These are phyloP conservation scores for Globisporangium apiculatum DNA, from an alignment of 352 stramenopile species.

Conservation along the genomic window DNA sequence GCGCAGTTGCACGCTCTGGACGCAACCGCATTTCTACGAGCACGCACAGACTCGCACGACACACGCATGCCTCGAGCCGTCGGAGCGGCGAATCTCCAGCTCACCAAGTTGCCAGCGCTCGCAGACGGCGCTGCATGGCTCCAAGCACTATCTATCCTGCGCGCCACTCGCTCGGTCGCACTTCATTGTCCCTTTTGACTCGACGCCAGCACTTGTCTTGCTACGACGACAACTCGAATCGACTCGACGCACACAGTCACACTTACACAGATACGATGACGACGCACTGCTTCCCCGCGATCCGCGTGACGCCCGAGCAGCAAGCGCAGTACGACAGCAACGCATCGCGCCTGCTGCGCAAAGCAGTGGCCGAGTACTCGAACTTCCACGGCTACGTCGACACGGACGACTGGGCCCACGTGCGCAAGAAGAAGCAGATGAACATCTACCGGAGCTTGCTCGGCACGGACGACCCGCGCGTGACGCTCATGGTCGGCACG, in stretches of 20 bases:
- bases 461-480: conserved; percentile 5
- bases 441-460: conserved; percentile 9
- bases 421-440: conserved; percentile 14
- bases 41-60: too few species aligned
- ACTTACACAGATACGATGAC: too few species aligned
- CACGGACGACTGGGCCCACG: conserved; percentile 9
- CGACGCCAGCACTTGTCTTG: neutral
- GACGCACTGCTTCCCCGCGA: conserved; percentile 5
- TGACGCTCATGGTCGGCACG: conserved; percentile 14
- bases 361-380: conserved; percentile 9
- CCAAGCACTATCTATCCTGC: too few species aligned
- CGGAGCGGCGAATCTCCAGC: neutral
- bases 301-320: conserved; percentile 3
- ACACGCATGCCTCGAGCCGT: too few species aligned
- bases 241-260: too few species aligned
- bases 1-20: too few species aligned
- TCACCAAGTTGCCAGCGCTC: neutral
- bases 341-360: conserved; percentile 3
- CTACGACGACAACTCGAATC: too few species aligned
- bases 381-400: conserved; percentile 10
- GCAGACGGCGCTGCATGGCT: too few species aligned
- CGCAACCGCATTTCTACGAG: too few species aligned
- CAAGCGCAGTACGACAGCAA: conserved; percentile 9
- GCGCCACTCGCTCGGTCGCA: neutral
- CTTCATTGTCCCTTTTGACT: neutral